Base-by-base conservation (phyloP, 257 asterid species). In the Solanum corneliomulleri region DNA sequence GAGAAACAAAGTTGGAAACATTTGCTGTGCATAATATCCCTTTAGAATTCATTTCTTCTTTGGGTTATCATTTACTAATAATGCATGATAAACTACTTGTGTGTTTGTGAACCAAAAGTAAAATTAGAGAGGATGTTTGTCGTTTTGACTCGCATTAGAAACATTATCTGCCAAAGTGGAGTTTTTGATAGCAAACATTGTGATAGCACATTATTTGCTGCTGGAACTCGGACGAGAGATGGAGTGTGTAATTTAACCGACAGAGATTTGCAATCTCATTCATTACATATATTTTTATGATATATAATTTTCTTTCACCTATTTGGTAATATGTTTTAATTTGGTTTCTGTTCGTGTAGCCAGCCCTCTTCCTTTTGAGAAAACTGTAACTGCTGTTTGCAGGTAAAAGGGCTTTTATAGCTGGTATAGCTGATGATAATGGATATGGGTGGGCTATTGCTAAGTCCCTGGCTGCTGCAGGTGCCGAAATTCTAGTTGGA, bases 391-490 rank as follows among this genome's bases (percentile, higher is more conserved):
- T 71, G 74, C 13, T 88, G 45, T 82, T 86, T 47, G 47, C 87
- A 95, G 98, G 98, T 62, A 94, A 94, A 92, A 91, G 94, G 89
- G 98, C 98, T 84, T 95, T 95, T 90, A 93, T 95, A 87, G 98
- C 98, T 88, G 98, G 98, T 42, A 91, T 95, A 77, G 98, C 98
- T 80, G 98, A 95, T 91, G 98, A 95, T 87, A 94, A 95, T 78
- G 98, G 98, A 82, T 95, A 95, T 90, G 98, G 98, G 42, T 95
- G 98, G 98, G 98, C 98, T 78, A 95, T 95, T 87, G 96, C 98
- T 23, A 95, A 95, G 89, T 95, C 98, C 81, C 91, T 95, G 68
- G 97, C 97, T 86, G 98, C 98, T 33, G 98, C 98, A 25, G 98
- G 98, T 89, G 98, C 98, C 81, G 96, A 93, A 87, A 93, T 95